Evolutionary conservation across 2,329 filamentous ascomycete genomes (phyloP), one percentile per base, ranked within the genome.

Genomic region (Coniochaeta hoffmannii): DNA sequence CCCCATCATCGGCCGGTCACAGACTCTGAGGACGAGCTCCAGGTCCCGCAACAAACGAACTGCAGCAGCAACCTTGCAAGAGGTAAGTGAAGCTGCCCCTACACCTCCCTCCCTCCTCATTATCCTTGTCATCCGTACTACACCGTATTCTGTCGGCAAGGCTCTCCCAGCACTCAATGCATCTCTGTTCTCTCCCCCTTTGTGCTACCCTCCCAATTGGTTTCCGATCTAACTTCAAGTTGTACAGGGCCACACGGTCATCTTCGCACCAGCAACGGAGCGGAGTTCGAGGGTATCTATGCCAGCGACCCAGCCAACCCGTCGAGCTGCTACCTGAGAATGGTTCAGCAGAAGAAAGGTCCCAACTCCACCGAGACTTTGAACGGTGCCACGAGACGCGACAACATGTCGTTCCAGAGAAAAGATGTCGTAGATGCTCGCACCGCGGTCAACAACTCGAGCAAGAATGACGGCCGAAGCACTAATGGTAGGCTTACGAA

Each of bases 401-500:
- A 67, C 56, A 66, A 57, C 30, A 69, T 70, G 69, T 61, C 68
- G 14, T 65, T 68, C 36, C 65, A 67, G 55, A 64, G 67, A 28
- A 69, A 68, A 57, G 68, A 69, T 38, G 63, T 68, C 32, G 53
- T 57, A 11, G 65, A 68, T 10, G 64, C 63, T 51, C 62, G 65
- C 50, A 57, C 60, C 26, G 41, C 63, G 22, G 50, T 63, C 28
- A 62, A 62, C 54, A 68, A 63, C 50, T 50, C 61, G 19, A 58
- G 58, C 55, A 76, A 73, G 62, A 64, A 60, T 54, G 69, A 73
- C 10, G 65, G 63, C 55, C 72, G 70, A 61, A 59, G 60, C 19
- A 63, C 68, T 34, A 77, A 76, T 62, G 74, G 74, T 75, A 66
- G 12, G 41, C 41, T 26, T 46, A n/a, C 61, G 66, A 26, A 1